These are phyloP conservation scores for Pugionium dolabratum DNA, from an alignment of 345 rosid species.

Conservation along the genomic window DNA sequence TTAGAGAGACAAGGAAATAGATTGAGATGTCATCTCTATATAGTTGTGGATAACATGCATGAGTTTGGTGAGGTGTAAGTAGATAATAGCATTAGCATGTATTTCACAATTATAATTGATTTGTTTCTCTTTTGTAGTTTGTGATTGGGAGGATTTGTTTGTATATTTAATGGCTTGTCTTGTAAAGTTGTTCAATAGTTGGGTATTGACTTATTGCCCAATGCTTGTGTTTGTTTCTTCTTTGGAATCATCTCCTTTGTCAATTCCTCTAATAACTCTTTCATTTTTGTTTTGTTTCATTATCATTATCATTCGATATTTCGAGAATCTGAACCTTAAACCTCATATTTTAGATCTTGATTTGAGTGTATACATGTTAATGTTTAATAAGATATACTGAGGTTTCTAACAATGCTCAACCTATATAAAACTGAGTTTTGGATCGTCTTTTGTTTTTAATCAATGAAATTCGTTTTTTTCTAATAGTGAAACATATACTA, in stretches of 20 bases:
- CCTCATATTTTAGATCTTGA: neutral
- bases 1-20: no score
- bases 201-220: constrained; percentile 36
- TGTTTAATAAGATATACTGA: no score
- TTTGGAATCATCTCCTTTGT: constrained; percentile 28
- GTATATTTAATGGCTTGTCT: constrained; percentile 35
- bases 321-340: constrained; percentile 2
- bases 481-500: no score
- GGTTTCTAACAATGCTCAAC: no score
- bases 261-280: neutral
- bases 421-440: no score
- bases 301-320: neutral
- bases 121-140: constrained; percentile 30
- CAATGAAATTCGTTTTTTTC: no score
- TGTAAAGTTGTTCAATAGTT: constrained; percentile 29
- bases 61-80: constrained; percentile 32
- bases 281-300: neutral
- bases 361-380: neutral
- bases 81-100: constrained; percentile 18
- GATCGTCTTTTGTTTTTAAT: no score
- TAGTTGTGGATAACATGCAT: constrained; percentile 32
- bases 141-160: constrained; percentile 34
- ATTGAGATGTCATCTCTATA: neutral
- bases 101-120: constrained; percentile 26
- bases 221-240: constrained; percentile 33